phyloP scores from a whole-genome alignment of 306 rosid species.

The Sphenostylis stenocarpa region DNA sequence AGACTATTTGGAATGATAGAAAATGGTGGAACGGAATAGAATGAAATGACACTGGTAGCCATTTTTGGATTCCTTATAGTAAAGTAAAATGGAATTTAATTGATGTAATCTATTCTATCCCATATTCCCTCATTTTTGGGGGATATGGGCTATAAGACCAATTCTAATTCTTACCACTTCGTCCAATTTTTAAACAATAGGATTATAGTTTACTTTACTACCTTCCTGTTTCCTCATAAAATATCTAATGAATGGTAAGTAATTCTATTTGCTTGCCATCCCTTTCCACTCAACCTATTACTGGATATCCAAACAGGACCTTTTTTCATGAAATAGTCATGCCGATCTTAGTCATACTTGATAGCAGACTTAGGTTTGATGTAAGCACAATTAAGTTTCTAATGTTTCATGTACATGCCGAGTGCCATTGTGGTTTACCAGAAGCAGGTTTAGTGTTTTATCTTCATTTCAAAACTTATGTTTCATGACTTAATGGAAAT shows the following conservation, averaged over 20 bases:
- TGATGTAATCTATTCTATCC: not conserved
- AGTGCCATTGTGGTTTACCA: not conserved
- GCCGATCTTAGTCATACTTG: not conserved
- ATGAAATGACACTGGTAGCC: not conserved
- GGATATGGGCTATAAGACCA: not conserved
- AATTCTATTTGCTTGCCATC: not conserved
- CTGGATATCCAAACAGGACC: not conserved
- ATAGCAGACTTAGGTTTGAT: not conserved
- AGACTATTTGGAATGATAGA: constrained; percentile 8
- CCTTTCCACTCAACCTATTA: not conserved
- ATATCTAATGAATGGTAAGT: not conserved
- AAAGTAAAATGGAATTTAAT: not conserved
- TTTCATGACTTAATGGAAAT: not conserved
- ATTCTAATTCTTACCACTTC: not conserved
- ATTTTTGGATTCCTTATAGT: not conserved
- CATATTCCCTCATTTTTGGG: not conserved
- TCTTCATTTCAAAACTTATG: not conserved
- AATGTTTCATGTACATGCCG: not conserved
- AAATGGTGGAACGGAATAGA: not conserved
- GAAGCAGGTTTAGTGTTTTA: not conserved
- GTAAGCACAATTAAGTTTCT: not conserved
- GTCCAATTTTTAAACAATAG: not conserved
- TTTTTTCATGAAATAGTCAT: not conserved
- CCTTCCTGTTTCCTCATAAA: not conserved
- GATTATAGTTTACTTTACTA: not conserved